Evolutionary conservation across 768 basidiomycete genomes (phyloP).

Genomic region (Boletus pseudo-olivaceus): DNA sequence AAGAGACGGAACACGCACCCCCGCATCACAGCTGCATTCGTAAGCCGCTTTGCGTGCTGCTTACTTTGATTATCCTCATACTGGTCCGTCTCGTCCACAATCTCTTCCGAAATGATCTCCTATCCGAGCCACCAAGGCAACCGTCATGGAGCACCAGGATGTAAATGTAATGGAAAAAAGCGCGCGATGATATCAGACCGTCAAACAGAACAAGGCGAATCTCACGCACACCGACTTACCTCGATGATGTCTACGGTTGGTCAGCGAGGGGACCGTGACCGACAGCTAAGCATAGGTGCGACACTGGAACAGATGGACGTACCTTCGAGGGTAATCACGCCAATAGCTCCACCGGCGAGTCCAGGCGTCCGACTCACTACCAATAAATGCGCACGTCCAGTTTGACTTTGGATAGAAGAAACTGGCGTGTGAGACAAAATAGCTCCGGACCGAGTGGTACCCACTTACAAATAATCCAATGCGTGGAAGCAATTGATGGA

Average conservation of each 20-base stretch:
- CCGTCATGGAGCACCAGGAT: no score
- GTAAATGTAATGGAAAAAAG: not conserved
- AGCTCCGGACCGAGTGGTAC: not conserved
- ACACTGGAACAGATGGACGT: slow-evolving; percentile 1
- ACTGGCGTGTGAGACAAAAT: slow-evolving; percentile 3
- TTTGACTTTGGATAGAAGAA: slow-evolving; percentile 78
- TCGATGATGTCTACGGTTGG: slow-evolving; percentile 67
- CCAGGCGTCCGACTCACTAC: slow-evolving; percentile 86
- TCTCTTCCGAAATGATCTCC: slow-evolving; percentile 96
- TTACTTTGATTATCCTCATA: slow-evolving; percentile 87
- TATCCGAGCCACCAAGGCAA: slow-evolving; percentile 30
- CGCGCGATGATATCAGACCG: not conserved
- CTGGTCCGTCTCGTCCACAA: slow-evolving; percentile 91
- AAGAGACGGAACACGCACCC: slow-evolving; percentile 52
- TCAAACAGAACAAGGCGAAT: not conserved
- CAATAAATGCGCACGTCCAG: slow-evolving; percentile 89
- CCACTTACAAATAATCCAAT: slow-evolving; percentile 79
- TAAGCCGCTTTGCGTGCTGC: slow-evolving; percentile 62
- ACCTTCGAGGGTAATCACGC: slow-evolving; percentile 89
- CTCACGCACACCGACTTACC: slow-evolving; percentile 29
- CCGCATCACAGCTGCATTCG: slow-evolving; percentile 74
- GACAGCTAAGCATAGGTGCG: no score
- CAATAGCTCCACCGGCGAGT: slow-evolving; percentile 75
- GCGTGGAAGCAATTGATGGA: slow-evolving; percentile 94
- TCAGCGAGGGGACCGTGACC: not conserved